These are phyloP conservation scores for Chalciporus piperatus DNA, from an alignment of 768 basidiomycete genomes.

Conservation along the genomic window DNA sequence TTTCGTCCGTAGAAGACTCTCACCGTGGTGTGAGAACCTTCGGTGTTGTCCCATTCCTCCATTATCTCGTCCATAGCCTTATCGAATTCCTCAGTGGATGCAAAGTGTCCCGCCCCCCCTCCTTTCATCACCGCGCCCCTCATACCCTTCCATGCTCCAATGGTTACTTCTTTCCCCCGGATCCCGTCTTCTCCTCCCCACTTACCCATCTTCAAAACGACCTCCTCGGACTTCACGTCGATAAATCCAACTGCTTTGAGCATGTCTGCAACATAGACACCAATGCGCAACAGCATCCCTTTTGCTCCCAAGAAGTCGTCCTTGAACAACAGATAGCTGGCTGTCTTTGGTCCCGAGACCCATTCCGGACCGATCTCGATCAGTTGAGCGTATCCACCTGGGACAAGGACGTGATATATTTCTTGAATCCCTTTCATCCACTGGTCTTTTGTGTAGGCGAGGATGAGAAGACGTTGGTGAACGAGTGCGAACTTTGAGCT, in stretches of 20 bases:
- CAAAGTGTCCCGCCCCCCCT: slow-evolving; percentile 16
- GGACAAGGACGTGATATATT: slow-evolving; percentile 30
- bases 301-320: slow-evolving; percentile 1
- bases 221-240: slow-evolving; percentile 13
- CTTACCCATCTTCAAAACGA: slow-evolving; percentile 12
- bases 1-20: slow-evolving; percentile 8
- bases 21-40: slow-evolving; percentile 5
- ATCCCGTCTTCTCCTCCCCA: slow-evolving; percentile 19
- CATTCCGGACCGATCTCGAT: slow-evolving; percentile 16
- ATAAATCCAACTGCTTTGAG: slow-evolving; percentile 6
- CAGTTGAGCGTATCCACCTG: slow-evolving; percentile 34
- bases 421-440: slow-evolving; percentile 28
- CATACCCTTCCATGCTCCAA: slow-evolving; percentile 13
- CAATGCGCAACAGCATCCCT: neutral
- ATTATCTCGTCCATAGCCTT: slow-evolving; percentile 9
- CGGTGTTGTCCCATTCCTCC: slow-evolving; percentile 21
- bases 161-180: slow-evolving; percentile 9
- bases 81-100: slow-evolving; percentile 15
- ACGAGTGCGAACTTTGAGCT: slow-evolving; percentile 30
- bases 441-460: slow-evolving; percentile 26
- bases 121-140: slow-evolving; percentile 18
- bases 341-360: slow-evolving; percentile 6
- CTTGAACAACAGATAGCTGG: neutral
- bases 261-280: slow-evolving; percentile 3
- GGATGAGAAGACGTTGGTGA: slow-evolving; percentile 32